Percentiles rank a stretch among this genome's conserved stretches.
Conservation (phyloP, 1,139 yeast genomes). For the Pichia sp. region DNA sequence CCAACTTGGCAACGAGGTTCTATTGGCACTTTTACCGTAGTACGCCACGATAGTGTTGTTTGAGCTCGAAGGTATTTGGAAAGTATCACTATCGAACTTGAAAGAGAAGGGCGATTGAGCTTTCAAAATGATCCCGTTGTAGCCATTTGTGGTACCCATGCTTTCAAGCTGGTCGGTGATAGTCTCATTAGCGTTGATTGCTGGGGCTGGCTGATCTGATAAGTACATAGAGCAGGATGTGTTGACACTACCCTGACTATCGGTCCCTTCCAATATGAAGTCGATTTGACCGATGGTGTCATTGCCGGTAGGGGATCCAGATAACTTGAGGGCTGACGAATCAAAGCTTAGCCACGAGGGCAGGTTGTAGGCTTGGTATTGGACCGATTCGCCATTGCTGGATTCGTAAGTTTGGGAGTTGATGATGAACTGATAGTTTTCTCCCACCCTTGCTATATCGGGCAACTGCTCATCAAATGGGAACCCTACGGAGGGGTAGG, state of each 20-base stretch:
- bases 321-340: slow-evolving; percentile 50
- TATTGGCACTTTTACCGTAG: slow-evolving; percentile 76
- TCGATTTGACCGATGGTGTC: slow-evolving; percentile 42
- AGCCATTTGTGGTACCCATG: slow-evolving; percentile 69
- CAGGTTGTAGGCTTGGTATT: slow-evolving; percentile 52
- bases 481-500: slow-evolving; percentile 59
- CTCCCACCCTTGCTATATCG: slow-evolving; percentile 72
- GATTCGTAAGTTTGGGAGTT: slow-evolving; percentile 70
- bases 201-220: slow-evolving; percentile 45
- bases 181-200: slow-evolving; percentile 36
- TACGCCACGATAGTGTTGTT: slow-evolving; percentile 54
- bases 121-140: slow-evolving; percentile 63
- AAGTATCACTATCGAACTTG: slow-evolving; percentile 56
- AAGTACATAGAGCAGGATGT: slow-evolving; percentile 53
- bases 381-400: slow-evolving; percentile 38
- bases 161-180: slow-evolving; percentile 50
- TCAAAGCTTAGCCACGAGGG: slow-evolving; percentile 84
- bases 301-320: slow-evolving; percentile 59
- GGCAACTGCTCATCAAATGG: slow-evolving; percentile 83
- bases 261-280: slow-evolving; percentile 61
- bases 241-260: slow-evolving; percentile 44
- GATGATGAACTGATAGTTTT: slow-evolving; percentile 61
- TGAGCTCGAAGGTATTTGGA: slow-evolving; percentile 44
- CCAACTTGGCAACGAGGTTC: slow-evolving; percentile 93
- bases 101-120: slow-evolving; percentile 67